Conservation (phyloP, 441 rosid genomes). For the Raphanus hybrid region DNA sequence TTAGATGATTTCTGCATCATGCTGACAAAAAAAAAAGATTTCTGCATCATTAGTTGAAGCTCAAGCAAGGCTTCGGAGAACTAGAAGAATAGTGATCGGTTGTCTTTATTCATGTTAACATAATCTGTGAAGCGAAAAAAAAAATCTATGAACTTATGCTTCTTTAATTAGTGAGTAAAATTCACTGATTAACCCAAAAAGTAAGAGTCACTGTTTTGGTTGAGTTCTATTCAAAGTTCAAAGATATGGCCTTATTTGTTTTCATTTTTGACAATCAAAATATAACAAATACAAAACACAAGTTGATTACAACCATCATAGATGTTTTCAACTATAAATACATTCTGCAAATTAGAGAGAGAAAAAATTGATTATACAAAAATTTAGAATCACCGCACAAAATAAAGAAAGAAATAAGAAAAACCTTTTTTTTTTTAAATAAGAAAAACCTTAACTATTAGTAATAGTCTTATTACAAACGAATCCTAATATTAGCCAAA, state of each 20-base stretch:
- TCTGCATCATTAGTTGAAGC: not conserved
- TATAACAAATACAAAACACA: not conserved
- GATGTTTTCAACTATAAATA: conserved; percentile 1
- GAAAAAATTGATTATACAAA: not conserved
- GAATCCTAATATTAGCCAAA: conserved; percentile 17
- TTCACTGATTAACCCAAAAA: not conserved
- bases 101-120: not conserved
- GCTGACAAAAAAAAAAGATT: not conserved
- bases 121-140: not conserved
- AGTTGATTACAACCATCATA: not conserved
- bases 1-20: not conserved
- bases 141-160: not conserved
- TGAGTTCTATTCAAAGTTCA: not conserved
- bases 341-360: not conserved
- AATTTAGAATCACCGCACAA: not conserved
- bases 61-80: not conserved
- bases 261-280: not conserved
- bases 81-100: not conserved
- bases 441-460: not conserved
- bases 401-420: not conserved
- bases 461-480: not conserved
- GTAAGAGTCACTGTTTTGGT: not conserved
- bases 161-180: not conserved
- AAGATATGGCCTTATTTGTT: not conserved
- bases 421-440: not conserved